Base-by-base conservation (phyloP, 371 early-diverging fungal genomes). In the Mucor circinelloides region DNA sequence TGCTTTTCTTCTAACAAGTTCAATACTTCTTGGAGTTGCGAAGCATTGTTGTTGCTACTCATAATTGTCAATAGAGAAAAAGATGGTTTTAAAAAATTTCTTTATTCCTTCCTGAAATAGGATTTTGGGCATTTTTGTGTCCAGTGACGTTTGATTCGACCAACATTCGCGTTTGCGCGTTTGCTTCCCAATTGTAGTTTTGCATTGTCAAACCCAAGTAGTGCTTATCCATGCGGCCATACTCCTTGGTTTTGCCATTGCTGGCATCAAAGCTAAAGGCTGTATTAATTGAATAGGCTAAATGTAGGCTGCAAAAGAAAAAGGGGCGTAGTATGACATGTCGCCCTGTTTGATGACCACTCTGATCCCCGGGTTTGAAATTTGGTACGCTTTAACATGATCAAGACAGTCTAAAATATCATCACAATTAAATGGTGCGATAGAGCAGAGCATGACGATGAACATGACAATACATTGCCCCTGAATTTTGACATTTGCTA, bases 1-100 rank as follows among this genome's bases (percentile, higher is more conserved):
- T 60, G 64, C 12, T 68, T 73, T 9, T 70, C 54, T 19, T 75
- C 61, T 4, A 74, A 19, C 23, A 71, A 46, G 10, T 44, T 17
- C 42, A 74, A 28, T 44, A 74, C 63, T 8, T 27, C 28, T 32
- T 59, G 30, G 38, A 68, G 69, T 38, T 57, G 69, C 2, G 63
- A 23, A 46, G 48, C 46, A 60, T 60, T 46, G 30, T 50, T 25
- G n/a, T 3, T 23, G 15, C 38, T 44, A 23, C 38, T 58, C 58
- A 58, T 58, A 38, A 25, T 58, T 19, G 32, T n/a, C 15, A 56
- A 25, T 8, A 32, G 17, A 56, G 31, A 25, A 56, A 21, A 25
- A 56, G 19, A 19, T n/a, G 15, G 3, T 1, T 52, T 21, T 25
- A 27, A 52, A 52, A 52, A 52, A 52, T 25, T 27, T 52, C 21